These are phyloP conservation scores for Sporothrix mexicana DNA, from an alignment of 2,329 filamentous ascomycete genomes.

Conservation along the genomic window DNA sequence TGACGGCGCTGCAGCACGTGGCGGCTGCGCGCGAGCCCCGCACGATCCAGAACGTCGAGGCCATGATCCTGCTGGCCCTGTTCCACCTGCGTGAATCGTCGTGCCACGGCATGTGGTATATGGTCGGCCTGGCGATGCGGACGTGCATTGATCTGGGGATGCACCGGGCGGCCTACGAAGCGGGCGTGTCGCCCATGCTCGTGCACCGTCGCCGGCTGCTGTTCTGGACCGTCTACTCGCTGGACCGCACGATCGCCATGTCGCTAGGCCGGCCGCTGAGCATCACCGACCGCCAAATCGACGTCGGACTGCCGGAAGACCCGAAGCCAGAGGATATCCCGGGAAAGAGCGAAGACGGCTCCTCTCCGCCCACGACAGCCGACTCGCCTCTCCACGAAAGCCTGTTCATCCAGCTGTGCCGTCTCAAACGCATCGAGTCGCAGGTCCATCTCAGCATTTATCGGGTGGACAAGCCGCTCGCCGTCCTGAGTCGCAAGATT, in stretches of 20 bases:
- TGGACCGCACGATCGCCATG: constrained; percentile 56
- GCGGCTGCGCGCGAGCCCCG: constrained; percentile 55
- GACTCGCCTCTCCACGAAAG: constrained; percentile 46
- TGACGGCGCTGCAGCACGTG: constrained; percentile 57
- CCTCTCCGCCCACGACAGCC: not conserved
- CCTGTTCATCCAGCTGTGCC: constrained; percentile 52
- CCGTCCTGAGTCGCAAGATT: constrained; percentile 54
- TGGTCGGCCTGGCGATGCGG: constrained; percentile 60
- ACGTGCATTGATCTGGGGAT: constrained; percentile 59
- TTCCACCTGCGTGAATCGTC: constrained; percentile 58
- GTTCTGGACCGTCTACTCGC: constrained; percentile 59
- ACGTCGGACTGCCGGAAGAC: constrained; percentile 50
- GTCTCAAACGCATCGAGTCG: constrained; percentile 49
- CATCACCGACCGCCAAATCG: constrained; percentile 58
- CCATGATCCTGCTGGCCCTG: constrained; percentile 57
- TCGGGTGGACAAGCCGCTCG: constrained; percentile 53
- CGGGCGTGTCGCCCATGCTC: not conserved
- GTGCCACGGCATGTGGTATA: constrained; percentile 59
- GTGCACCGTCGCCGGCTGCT: constrained; percentile 52
- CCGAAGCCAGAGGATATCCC: not conserved
- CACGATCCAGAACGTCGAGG: constrained; percentile 59
- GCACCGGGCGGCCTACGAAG: constrained; percentile 42
- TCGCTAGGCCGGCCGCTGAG: constrained; percentile 58
- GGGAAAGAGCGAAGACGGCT: constrained; percentile 42
- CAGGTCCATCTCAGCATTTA: constrained; percentile 59